Percentiles rank a stretch among this genome's conserved stretches.
phyloP scores from a whole-genome alignment of 2,329 filamentous ascomycete genomes.

The Aplosporella prunicola region DNA sequence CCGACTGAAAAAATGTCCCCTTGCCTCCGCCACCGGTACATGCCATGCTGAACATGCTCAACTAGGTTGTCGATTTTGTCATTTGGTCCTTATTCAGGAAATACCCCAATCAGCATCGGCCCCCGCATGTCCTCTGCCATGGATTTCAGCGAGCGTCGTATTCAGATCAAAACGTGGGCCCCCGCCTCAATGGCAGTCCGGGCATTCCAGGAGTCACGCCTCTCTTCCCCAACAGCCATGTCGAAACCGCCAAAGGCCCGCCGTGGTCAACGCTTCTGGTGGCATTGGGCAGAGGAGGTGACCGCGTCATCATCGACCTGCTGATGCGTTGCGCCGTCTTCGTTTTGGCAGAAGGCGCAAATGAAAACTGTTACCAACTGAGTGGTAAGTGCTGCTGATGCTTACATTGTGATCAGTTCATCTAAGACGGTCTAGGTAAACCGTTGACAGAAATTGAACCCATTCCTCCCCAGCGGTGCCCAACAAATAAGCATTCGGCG shows the following conservation, averaged over 20 bases:
- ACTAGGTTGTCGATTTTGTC: conserved; percentile 40
- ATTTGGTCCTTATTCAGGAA: conserved; percentile 69
- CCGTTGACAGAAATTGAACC: conserved; percentile 6
- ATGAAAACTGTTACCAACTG: conserved; percentile 65
- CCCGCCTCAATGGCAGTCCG: conserved; percentile 25
- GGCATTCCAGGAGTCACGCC: conserved; percentile 58
- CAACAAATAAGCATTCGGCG: conserved; percentile 6
- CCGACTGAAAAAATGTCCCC: conserved; percentile 6
- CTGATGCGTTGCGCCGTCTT: conserved; percentile 74
- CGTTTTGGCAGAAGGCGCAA: conserved; percentile 47
- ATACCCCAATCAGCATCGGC: conserved; percentile 40
- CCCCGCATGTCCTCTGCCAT: conserved; percentile 72
- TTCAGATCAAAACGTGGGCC: conserved; percentile 19
- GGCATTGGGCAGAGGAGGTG: conserved; percentile 65
- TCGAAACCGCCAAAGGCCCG: conserved; percentile 54
- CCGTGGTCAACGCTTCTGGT: conserved; percentile 70
- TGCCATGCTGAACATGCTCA: conserved; percentile 20
- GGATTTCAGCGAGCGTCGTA: conserved; percentile 55
- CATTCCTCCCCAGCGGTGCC: conserved; percentile 1
- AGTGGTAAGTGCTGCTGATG: conserved; percentile 48
- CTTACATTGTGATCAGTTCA: no score
- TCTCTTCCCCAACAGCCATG: conserved; percentile 59
- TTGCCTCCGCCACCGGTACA: conserved; percentile 7
- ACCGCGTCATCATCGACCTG: conserved; percentile 67
- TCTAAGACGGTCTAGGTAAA: conserved; percentile 10